Conservation (phyloP, 345 rosid species). For the Alliaria petiolata region DNA sequence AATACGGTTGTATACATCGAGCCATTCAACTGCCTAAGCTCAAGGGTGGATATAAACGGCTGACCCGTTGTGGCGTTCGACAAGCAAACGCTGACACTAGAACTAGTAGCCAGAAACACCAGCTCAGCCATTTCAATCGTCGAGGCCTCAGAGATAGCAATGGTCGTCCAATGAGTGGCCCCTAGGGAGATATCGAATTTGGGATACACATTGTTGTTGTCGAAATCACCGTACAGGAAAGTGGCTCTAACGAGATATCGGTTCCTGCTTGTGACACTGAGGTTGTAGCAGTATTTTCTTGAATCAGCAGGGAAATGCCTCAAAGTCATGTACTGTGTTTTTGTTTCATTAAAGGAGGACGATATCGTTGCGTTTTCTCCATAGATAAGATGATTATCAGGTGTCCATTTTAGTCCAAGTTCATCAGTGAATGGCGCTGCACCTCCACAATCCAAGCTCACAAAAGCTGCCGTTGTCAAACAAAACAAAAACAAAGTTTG, state of each 20-base stretch:
- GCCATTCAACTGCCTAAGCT: slow-evolving; percentile 94
- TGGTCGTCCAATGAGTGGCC: slow-evolving; percentile 86
- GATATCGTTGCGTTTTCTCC: slow-evolving; percentile 70
- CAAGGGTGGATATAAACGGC: slow-evolving; percentile 97
- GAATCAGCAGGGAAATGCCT: slow-evolving; percentile 94
- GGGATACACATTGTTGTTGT: slow-evolving; percentile 84
- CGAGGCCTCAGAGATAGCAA: slow-evolving; percentile 72
- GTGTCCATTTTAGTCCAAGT: slow-evolving; percentile 74
- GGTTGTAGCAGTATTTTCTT: slow-evolving; percentile 83
- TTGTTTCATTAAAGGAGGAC: slow-evolving; percentile 47
- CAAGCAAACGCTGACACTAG: slow-evolving; percentile 73
- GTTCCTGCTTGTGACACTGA: slow-evolving; percentile 65
- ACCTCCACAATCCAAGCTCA: slow-evolving; percentile 95
- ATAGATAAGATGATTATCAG: slow-evolving; percentile 56
- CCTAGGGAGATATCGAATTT: slow-evolving; percentile 90
- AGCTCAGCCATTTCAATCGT: slow-evolving; percentile 71
- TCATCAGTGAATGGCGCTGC: slow-evolving; percentile 63
- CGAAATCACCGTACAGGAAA: slow-evolving; percentile 90
- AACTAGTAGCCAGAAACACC: slow-evolving; percentile 73
- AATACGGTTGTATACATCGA: slow-evolving; percentile 57
- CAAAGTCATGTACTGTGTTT: slow-evolving; percentile 68
- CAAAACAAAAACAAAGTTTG: neutral
- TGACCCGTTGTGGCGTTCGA: slow-evolving; percentile 96
- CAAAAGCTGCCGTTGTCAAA: slow-evolving; percentile 57
- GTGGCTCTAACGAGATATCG: slow-evolving; percentile 93